A percentile compares a stretch with the other conserved stretches of the same genome.
These are phyloP conservation scores for Spergularia marina DNA, from an alignment of 148 eudicot genomes.

Conservation along the genomic window DNA sequence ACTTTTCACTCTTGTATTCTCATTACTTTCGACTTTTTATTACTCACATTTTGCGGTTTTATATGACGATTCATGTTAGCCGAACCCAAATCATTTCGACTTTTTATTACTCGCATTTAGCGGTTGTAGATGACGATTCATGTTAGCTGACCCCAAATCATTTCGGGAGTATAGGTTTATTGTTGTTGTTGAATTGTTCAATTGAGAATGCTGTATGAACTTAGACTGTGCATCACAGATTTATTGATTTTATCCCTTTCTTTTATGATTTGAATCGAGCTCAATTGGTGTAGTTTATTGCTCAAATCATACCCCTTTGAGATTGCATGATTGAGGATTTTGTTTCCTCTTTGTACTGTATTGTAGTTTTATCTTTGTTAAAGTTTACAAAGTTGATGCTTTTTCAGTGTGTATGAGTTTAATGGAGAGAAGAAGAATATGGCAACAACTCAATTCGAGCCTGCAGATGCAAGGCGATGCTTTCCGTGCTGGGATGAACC, in stretches of 20 bases:
- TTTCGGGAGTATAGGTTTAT: too few relatives aligned
- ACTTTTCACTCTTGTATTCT: too few relatives aligned
- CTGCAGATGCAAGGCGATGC: slow-evolving; percentile 95
- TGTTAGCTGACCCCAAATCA: too few relatives aligned
- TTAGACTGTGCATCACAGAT: not conserved
- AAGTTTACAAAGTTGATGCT: not conserved
- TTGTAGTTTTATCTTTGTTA: not conserved
- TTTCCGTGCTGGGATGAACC: slow-evolving; percentile 99
- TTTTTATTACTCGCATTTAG: too few relatives aligned
- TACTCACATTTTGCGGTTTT: too few relatives aligned
- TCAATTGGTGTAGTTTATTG: not conserved
- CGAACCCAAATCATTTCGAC: too few relatives aligned
- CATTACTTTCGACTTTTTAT: too few relatives aligned
- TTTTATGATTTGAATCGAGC: not conserved
- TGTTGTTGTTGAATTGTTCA: too few relatives aligned
- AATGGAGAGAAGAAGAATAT: slow-evolving; percentile 91
- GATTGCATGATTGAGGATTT: slow-evolving; percentile 2
- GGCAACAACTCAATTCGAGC: slow-evolving; percentile 97
- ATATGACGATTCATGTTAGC: too few relatives aligned
- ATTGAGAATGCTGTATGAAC: not conserved
- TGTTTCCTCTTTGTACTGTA: not conserved
- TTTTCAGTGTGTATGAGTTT: slow-evolving; percentile 60
- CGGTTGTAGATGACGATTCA: too few relatives aligned
- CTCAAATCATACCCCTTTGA: not conserved
- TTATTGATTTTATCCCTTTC: not conserved